Evolutionary conservation across 2,329 filamentous ascomycete species (phyloP), one percentile per base, ranked within the genome.

Genomic region (Alternaria tenuissima): DNA sequence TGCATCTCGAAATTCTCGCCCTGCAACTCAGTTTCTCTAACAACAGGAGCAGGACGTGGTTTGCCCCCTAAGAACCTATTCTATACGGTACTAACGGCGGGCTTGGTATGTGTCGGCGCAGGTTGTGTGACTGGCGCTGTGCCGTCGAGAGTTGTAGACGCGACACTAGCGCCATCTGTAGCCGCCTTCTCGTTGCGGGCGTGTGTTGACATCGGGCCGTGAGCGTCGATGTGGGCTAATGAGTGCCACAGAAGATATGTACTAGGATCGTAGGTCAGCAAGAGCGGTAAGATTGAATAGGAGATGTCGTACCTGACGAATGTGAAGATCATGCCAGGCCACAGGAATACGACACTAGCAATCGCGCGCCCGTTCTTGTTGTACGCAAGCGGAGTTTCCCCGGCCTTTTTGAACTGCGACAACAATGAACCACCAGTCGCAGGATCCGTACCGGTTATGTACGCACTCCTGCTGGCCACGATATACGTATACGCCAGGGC

Each of bases 401-500:
- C 75, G 66, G 30, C 14, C 9, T 49, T 49, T 8, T 38, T 36
- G 32, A 79, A 71, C 71, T 76, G 57, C 65, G 74, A 64, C 69
- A 81, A 62, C 66, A 78, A 65, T 61, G 72, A 52, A 59, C 69
- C 63, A 2, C 78, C 75, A 3, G 70, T 73, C 11, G 60, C 68
- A 3, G 61, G 63, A 57, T 69, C 70, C 34, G 81, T 73, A 14
- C 83, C 84, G 3, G 79, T 79, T 32, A 86, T 79, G 52, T 79
- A 80, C 5, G 82, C 82, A n/a, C 76, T 74, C 43, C 78, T 74
- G 1, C 76, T 82, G 3, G 83, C 82, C 3, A 84, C 79, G 59
- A 87, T 85, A 42, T 83, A 79, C 0, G 85, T 87, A 62, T 85
- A 76, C 1, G 81, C 78, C 52, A 87, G 69, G 4, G 83, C 84